Base-by-base conservation (phyloP, 257 asterid genomes). In the Jacaranda copaia region DNA sequence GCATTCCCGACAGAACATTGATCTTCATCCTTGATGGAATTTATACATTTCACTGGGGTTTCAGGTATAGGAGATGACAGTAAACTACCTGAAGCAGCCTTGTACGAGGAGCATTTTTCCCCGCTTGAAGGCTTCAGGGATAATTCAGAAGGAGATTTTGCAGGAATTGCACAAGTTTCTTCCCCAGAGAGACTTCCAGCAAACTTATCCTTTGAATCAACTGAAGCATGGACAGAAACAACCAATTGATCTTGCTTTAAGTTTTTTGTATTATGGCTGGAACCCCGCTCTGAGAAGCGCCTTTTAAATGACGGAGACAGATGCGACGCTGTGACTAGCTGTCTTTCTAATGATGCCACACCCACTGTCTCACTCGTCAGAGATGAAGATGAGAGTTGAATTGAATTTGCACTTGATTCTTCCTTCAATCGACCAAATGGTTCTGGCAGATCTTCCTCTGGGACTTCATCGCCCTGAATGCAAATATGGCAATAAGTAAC, bases 381-480 rank as follows among this genome's bases (percentile, higher is more conserved):
- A 56, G 75, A 70, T 58, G 90, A 66, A 13, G 39, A 36, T 0
- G 86, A 53, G 53, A 80, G 66, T 62, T 66, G 73, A 55, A 38
- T 20, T 11, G 77, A 55, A 77, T 43, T 85, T 18, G 56, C 59
- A 18, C 49, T 53, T 61, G 39, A 38, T 77, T 67, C 67, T 72
- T 67, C 87, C 76, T 83, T 88, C 48, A 64, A 20, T 57, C 20
- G 68, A 76, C 74, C 78, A 81, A 90, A 91, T 16, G 93, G 92
- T 20, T 75, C 89, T 2, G 98, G 99, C 7, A 93, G 80, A 16
- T 5, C 84, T 75, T 77, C 96, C 86, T 84, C 92, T 0, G 99
- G 97, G 73, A 96, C 85, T 51, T 96, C 98, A 81, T 96, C 88
- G 1, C 85, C 92, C 98, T 96, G 93, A 74, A 55, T 64, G 39